Base-by-base conservation (phyloP, 331 rosid species). In the Rosa hybrid region DNA sequence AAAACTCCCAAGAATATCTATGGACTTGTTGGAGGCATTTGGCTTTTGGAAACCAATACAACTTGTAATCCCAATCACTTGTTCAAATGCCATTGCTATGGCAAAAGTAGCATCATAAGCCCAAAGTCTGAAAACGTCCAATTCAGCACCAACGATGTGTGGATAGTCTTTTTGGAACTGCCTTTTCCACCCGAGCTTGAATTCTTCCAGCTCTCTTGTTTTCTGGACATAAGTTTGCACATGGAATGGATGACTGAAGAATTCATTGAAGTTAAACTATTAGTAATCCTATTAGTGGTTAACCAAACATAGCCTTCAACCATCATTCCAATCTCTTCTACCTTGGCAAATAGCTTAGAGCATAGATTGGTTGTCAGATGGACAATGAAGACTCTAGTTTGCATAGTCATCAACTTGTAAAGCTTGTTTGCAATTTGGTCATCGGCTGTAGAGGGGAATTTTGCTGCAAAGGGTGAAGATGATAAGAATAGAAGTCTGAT, bases 51-150 rank as follows among this genome's bases (percentile, higher is more conserved):
- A 75, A 10, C 23, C 48, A 51, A 81, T 38, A 41, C 13, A 59
- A 45, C 69, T 45, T 5, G 12, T 14, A 0, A 7, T 62, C 10
- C 69, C 70, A 44, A 57, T 81, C 18, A 20, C 73, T 41, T 71
- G 41, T 80, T 87, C 90, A 48, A 83, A 68, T 0, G 87, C 84
- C 12, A 20, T 54, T 12, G 87, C 87, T 7, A 83, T 39, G 1
- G 87, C 90, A 23, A 84, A 54, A 54, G 18, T 23, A 18, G 25
- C 60, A 54, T 54, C 60, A 54, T 54, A 18, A 18, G 60, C 60
- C 60, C 60, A 54, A 54, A 18, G 23, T 18, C 60, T 25, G 6
- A 54, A 54, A 18, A 54, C 12, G 18, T 54, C 60, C 23, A 54
- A 54, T 54, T 54, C 23, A 18, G 10, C 60, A 18, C 60, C 60